Evolutionary conservation across 257 asterid species (phyloP).

Genomic region (Solanum chmielewskii): DNA sequence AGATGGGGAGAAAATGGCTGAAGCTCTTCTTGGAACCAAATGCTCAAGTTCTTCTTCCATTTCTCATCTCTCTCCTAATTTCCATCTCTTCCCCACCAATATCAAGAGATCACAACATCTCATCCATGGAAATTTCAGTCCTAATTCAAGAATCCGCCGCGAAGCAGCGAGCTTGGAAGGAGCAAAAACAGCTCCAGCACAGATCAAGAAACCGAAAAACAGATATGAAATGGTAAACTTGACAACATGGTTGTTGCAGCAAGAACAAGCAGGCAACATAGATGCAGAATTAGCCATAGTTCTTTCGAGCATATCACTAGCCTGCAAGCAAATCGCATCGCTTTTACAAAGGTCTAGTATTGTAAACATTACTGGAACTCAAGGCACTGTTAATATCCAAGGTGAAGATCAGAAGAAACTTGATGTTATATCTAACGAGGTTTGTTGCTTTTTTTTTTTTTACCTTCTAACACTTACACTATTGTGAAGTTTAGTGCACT

Average conservation of each 20-base stretch:
- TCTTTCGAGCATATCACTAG: constrained; percentile 72
- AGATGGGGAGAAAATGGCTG: constrained; percentile 26
- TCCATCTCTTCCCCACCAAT: constrained; percentile 9
- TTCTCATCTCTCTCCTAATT: constrained; percentile 17
- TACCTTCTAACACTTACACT: background rate
- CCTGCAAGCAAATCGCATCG: constrained; percentile 77
- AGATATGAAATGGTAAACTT: constrained; percentile 49
- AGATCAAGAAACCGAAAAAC: constrained; percentile 18
- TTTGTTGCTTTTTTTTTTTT: background rate
- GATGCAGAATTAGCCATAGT: constrained; percentile 72
- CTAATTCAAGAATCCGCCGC: constrained; percentile 14
- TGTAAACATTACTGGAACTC: constrained; percentile 68
- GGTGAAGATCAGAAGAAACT: constrained; percentile 92
- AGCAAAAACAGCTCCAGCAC: constrained; percentile 2
- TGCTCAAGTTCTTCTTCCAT: constrained; percentile 26
- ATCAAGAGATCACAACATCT: background rate
- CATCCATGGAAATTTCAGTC: background rate
- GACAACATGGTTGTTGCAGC: constrained; percentile 68
- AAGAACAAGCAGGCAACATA: constrained; percentile 54
- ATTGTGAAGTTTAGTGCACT: background rate
- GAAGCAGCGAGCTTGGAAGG: constrained; percentile 37
- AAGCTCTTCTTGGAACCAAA: constrained; percentile 32
- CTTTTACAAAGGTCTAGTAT: constrained; percentile 67
- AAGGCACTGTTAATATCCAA: constrained; percentile 67
- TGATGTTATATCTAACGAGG: constrained; percentile 79